phyloP scores from a whole-genome alignment of 2,329 filamentous ascomycete genomes.

The Hypomyces rosellus region DNA sequence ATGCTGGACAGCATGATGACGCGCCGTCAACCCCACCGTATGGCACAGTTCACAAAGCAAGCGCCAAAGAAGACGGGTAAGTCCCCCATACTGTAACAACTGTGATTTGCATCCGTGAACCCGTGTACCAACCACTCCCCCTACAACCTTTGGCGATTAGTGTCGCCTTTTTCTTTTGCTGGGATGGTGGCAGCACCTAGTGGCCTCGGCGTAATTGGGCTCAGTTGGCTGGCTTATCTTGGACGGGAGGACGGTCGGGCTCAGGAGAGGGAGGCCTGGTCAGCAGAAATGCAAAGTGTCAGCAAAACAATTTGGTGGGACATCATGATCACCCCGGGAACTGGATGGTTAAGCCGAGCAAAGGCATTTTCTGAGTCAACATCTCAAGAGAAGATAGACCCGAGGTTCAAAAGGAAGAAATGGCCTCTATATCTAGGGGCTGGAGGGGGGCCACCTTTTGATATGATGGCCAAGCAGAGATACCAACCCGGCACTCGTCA shows the following conservation, averaged over 20 bases:
- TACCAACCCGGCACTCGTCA: constrained; percentile 25
- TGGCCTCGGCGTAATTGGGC: constrained; percentile 15
- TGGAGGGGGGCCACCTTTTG: constrained; percentile 18
- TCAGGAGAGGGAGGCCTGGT: constrained; percentile 19
- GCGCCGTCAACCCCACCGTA: constrained; percentile 27
- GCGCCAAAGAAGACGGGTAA: constrained; percentile 51
- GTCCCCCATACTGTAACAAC: constrained; percentile 15
- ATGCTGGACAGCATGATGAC: constrained; percentile 22
- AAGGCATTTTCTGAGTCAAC: background rate
- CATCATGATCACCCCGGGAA: constrained; percentile 8
- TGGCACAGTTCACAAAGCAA: constrained; percentile 47
- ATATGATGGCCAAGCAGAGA: constrained; percentile 23
- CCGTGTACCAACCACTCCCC: too few species aligned
- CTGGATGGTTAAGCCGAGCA: constrained; percentile 1
- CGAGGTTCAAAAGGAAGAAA: constrained; percentile 3
- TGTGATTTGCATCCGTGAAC: too few species aligned
- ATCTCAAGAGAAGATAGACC: constrained; percentile 5
- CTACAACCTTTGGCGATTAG: too few species aligned
- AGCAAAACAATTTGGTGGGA: constrained; percentile 14
- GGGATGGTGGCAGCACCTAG: constrained; percentile 8
- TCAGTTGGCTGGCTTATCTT: constrained; percentile 22
- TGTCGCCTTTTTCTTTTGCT: constrained; percentile 16
- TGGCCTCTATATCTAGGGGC: constrained; percentile 8
- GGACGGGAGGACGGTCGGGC: constrained; percentile 22
- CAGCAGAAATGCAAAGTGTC: constrained; percentile 17